Percentiles rank a stretch among this genome's conserved stretches.
These are phyloP conservation scores for Mallotus japonicus DNA, from an alignment of 441 rosid species.

Conservation along the genomic window DNA sequence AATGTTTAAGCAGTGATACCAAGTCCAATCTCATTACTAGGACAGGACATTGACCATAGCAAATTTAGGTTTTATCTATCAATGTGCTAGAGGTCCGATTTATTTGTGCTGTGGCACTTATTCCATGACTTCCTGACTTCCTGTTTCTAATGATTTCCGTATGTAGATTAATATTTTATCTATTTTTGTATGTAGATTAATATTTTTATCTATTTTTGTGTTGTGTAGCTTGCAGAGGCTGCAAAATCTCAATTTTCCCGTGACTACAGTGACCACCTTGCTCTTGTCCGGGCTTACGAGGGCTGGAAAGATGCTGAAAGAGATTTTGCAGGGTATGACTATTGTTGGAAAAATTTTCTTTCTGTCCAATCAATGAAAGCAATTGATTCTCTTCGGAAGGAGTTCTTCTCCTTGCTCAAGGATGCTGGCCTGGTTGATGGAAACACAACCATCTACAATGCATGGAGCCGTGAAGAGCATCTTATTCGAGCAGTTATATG, in stretches of 20 bases:
- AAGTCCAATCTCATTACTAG: background rate
- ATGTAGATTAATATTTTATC: background rate
- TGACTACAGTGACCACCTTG: constrained; percentile 84
- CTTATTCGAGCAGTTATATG: constrained; percentile 79
- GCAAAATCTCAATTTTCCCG: constrained; percentile 77
- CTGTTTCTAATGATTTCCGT: background rate
- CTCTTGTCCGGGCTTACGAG: constrained; percentile 77
- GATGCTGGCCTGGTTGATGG: constrained; percentile 69
- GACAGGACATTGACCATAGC: background rate
- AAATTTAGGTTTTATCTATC: background rate
- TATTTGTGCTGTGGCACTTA: background rate
- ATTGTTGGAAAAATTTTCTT: constrained; percentile 89
- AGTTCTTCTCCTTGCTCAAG: constrained; percentile 74
- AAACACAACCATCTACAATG: constrained; percentile 46
- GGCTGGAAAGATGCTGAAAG: constrained; percentile 84
- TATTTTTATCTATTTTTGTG: constrained; percentile 4
- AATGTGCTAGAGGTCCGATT: background rate
- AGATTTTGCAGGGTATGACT: constrained; percentile 66
- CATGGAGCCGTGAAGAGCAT: constrained; percentile 52
- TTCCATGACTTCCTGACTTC: constrained; percentile 2
- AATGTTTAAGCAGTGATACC: background rate
- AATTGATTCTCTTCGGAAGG: constrained; percentile 78
- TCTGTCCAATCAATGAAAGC: constrained; percentile 85
- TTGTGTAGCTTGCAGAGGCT: constrained; percentile 74
- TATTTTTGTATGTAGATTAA: background rate